Evolutionary conservation across 768 basidiomycete species (phyloP).

Genomic region (Nidularia pulvinata): DNA sequence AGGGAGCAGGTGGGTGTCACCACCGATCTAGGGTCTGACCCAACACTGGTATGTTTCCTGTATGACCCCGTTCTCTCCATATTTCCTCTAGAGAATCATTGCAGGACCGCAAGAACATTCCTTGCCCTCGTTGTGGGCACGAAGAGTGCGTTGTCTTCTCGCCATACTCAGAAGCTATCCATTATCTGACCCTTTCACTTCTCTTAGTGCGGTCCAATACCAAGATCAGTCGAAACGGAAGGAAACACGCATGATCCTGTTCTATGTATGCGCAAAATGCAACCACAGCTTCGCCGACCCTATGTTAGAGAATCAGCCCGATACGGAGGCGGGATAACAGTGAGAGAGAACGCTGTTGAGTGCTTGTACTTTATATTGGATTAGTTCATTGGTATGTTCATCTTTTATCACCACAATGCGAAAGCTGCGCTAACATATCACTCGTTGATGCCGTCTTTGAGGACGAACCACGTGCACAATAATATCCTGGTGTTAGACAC

Average conservation of each 20-base stretch:
- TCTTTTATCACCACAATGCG: neutral
- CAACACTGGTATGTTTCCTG: constrained; percentile 67
- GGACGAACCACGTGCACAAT: too few species aligned
- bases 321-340: constrained; percentile 16
- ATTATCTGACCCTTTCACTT: constrained; percentile 1
- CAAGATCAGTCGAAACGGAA: constrained; percentile 98
- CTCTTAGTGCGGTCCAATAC: constrained; percentile 84
- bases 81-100: neutral
- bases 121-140: constrained; percentile 80
- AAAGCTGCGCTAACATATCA: too few species aligned
- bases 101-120: constrained; percentile 82
- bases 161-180: neutral
- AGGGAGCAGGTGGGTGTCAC: constrained; percentile 96
- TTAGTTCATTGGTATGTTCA: neutral
- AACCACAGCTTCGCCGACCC: constrained; percentile 78
- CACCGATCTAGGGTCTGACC: constrained; percentile 83
- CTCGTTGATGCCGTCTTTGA: too few species aligned
- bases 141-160: constrained; percentile 64
- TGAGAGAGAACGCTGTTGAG: neutral
- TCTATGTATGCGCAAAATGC: constrained; percentile 88
- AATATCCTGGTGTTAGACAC: too few species aligned
- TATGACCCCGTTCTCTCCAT: neutral
- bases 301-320: constrained; percentile 44
- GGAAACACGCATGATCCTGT: constrained; percentile 93
- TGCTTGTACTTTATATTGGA: neutral